Evolutionary conservation across 768 basidiomycete genomes (phyloP).

Genomic region (Rhizopogon salebrosus): DNA sequence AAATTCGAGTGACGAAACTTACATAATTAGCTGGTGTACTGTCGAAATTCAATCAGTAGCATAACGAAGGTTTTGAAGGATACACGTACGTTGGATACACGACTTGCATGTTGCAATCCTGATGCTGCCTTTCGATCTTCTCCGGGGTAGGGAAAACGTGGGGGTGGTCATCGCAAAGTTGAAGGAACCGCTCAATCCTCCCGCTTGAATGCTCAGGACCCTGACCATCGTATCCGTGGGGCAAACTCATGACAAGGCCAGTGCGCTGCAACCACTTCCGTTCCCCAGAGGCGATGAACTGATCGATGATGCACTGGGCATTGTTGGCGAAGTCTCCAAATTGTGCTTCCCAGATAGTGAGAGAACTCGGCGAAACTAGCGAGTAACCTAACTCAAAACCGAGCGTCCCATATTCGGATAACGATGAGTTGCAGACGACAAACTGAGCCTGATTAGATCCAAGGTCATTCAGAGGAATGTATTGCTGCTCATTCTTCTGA

Average conservation of each 20-base stretch:
- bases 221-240: conserved; percentile 97
- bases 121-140: conserved; percentile 92
- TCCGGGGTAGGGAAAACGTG: conserved; percentile 81
- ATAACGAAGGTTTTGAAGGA: neutral
- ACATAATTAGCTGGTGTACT: conserved; percentile 95
- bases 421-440: conserved; percentile 92
- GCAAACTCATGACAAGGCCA: conserved; percentile 83
- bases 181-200: conserved; percentile 92
- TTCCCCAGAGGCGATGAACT: conserved; percentile 97
- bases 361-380: conserved; percentile 86
- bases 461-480: conserved; percentile 85
- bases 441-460: conserved; percentile 87
- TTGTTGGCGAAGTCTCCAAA: conserved; percentile 99
- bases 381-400: conserved; percentile 99
- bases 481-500: conserved; percentile 87
- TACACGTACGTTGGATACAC: conserved; percentile 86
- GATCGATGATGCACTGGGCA: conserved; percentile 96
- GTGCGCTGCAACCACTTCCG: conserved; percentile 96
- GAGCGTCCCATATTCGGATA: conserved; percentile 92
- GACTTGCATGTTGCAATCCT: conserved; percentile 99
- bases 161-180: conserved; percentile 97
- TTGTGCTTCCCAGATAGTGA: conserved; percentile 98
- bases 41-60: conserved; percentile 7
- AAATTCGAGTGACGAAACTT: conserved; percentile 13
- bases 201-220: conserved; percentile 98